A percentile compares a stretch with the other conserved stretches of the same genome.
These are phyloP conservation scores for Syzygium aromaticum DNA, from an alignment of 345 rosid species.

Conservation along the genomic window DNA sequence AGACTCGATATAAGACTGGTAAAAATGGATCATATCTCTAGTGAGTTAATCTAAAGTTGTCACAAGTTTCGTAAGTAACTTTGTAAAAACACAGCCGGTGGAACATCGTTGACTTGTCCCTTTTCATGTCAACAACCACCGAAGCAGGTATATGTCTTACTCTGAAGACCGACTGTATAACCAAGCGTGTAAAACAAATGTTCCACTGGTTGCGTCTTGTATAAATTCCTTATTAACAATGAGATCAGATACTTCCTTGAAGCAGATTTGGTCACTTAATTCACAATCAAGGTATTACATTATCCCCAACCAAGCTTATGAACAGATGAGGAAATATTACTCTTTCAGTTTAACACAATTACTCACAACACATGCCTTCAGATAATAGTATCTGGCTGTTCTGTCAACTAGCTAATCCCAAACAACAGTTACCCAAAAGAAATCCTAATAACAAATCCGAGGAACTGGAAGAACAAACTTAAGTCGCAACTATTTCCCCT, in stretches of 20 bases:
- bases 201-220: neutral
- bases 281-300: neutral
- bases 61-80: neutral
- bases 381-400: neutral
- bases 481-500: neutral
- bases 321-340: neutral
- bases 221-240: neutral
- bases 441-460: neutral
- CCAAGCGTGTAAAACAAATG: neutral
- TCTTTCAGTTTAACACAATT: neutral
- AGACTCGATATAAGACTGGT: neutral
- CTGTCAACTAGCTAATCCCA: neutral
- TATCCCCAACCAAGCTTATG: neutral
- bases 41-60: neutral
- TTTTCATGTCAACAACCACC: neutral
- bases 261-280: neutral
- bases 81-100: neutral
- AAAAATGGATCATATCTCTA: too few relatives aligned
- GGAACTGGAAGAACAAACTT: neutral
- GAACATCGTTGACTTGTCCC: neutral
- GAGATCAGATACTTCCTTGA: neutral
- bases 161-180: neutral
- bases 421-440: neutral
- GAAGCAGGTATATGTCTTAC: neutral
- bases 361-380: neutral